These are phyloP conservation scores for Lignosus rhinocerotis DNA, from an alignment of 1,284 basidiomycete species.

Conservation along the genomic window DNA sequence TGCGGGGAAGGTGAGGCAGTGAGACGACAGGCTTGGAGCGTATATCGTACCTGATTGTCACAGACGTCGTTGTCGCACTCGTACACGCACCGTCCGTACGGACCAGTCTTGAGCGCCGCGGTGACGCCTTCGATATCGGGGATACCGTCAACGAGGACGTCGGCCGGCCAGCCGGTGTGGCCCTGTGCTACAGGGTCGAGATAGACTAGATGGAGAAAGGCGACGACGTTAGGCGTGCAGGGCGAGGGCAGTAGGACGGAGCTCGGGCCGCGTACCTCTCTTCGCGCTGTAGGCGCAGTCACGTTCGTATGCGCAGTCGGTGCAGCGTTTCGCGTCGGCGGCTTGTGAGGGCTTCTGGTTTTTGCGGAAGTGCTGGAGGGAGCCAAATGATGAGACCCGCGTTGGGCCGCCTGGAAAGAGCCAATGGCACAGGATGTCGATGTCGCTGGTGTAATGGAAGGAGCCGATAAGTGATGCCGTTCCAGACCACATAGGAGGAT, in stretches of 20 bases:
- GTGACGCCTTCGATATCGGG: slow-evolving; percentile 80
- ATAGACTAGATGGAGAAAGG: slow-evolving; percentile 54
- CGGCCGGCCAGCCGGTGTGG: slow-evolving; percentile 60
- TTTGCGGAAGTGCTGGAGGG: slow-evolving; percentile 77
- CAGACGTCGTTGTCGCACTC: slow-evolving; percentile 70
- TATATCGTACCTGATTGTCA: slow-evolving; percentile 26
- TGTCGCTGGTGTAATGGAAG: slow-evolving; percentile 53
- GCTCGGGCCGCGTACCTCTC: slow-evolving; percentile 52
- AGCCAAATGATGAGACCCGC: slow-evolving; percentile 82
- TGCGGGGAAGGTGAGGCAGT: slow-evolving; percentile 22
- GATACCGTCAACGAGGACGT: slow-evolving; percentile 71
- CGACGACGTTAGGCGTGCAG: not conserved
- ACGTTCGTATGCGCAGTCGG: slow-evolving; percentile 70
- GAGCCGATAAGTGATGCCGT: not conserved
- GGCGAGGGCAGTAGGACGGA: not conserved
- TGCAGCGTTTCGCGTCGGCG: slow-evolving; percentile 64
- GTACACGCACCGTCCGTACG: slow-evolving; percentile 85
- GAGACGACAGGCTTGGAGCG: not conserved
- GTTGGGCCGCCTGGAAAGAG: slow-evolving; percentile 63
- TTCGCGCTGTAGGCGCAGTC: slow-evolving; percentile 85
- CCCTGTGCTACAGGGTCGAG: slow-evolving; percentile 64
- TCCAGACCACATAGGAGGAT: not conserved
- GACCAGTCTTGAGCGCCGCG: slow-evolving; percentile 40
- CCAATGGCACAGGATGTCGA: slow-evolving; percentile 81
- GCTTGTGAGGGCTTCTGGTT: slow-evolving; percentile 69